Conservation (phyloP, 176 grass and related monocot species). For the Saccharum officinarum region DNA sequence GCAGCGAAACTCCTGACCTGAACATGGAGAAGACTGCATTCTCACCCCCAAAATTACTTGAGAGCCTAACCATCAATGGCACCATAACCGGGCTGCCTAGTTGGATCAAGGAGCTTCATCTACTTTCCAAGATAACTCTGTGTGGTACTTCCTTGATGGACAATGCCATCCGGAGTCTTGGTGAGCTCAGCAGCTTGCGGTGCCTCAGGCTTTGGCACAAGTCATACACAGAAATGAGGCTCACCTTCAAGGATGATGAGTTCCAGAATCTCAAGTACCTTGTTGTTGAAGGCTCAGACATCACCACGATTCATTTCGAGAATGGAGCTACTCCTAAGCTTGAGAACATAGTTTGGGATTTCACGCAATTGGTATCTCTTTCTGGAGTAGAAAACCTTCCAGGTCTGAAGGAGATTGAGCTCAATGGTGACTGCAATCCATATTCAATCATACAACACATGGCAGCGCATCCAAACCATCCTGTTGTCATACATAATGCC, state of each 20-base stretch:
- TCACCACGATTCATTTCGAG: neutral
- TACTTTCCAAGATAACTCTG: constrained; percentile 19
- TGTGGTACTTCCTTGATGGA: neutral
- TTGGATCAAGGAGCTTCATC: constrained; percentile 15
- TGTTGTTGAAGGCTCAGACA: neutral
- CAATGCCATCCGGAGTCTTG: neutral
- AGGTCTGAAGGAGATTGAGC: constrained; percentile 7
- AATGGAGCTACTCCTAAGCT: neutral
- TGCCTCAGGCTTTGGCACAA: neutral
- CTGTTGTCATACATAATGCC: neutral
- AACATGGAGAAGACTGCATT: neutral
- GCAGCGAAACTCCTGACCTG: neutral
- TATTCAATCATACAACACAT: neutral
- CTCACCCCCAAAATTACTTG: constrained; percentile 8
- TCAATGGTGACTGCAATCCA: neutral
- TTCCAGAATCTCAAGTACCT: constrained; percentile 1
- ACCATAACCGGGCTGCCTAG: neutral
- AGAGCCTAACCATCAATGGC: constrained; percentile 24
- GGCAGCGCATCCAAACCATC: neutral
- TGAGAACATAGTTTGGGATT: neutral
- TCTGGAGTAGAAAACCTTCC: neutral
- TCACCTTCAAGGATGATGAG: neutral
- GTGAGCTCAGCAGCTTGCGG: neutral
- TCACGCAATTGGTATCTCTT: neutral
- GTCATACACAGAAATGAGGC: neutral